phyloP scores from a whole-genome alignment of 1,284 basidiomycete genomes.

The Ganoderma resinaceum region DNA sequence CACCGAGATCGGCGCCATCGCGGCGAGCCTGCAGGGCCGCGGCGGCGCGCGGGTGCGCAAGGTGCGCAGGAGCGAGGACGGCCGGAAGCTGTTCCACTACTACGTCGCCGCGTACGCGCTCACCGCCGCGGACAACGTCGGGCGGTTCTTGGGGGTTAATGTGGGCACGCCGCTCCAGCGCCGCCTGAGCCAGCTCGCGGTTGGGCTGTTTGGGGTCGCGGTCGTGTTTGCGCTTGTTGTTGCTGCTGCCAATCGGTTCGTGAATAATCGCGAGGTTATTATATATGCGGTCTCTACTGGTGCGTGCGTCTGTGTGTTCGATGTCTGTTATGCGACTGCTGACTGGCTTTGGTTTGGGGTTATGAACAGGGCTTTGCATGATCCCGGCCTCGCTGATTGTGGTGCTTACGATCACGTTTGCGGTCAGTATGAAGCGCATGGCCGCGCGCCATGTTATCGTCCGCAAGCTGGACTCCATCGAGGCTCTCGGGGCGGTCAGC shows the following conservation, averaged over 20 bases:
- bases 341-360: neutral
- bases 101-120: neutral
- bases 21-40: neutral
- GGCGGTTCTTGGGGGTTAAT: constrained; percentile 10
- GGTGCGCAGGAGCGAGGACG: neutral
- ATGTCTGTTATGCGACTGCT: neutral
- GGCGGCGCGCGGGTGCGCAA: neutral
- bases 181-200: constrained; percentile 65
- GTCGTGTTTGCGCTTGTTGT: constrained; percentile 54
- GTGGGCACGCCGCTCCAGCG: constrained; percentile 66
- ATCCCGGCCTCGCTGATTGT: constrained; percentile 44
- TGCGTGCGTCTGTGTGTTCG: neutral
- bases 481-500: constrained; percentile 41
- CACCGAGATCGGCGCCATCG: constrained; percentile 54
- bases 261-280: neutral
- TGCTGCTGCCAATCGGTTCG: neutral
- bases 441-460: constrained; percentile 57
- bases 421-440: constrained; percentile 61
- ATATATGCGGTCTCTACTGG: neutral
- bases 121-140: neutral
- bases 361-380: neutral
- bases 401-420: constrained; percentile 53
- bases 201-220: constrained; percentile 62
- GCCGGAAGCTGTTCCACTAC: neutral
- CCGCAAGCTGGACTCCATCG: constrained; percentile 59